Evolutionary conservation across 2,329 filamentous ascomycete species (phyloP), one percentile per base, ranked within the genome.

Genomic region (Colletotrichum zoysiae): DNA sequence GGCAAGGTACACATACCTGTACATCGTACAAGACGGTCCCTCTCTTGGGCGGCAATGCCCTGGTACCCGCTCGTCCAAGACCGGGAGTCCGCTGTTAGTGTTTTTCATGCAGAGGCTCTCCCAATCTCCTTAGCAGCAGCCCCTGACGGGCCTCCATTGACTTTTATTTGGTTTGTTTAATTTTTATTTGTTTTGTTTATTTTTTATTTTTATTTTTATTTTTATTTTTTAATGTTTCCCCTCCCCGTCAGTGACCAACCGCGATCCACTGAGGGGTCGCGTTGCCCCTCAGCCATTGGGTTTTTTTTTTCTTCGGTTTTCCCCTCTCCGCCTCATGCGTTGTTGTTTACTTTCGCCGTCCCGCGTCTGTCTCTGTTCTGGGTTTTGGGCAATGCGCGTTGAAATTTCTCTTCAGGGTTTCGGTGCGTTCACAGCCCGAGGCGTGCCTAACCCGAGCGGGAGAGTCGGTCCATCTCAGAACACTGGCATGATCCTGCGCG

Each of bases 81-180:
- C 69, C 16, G 30, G 69, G 69, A 68, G n/a, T 50, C 65, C 69
- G 69, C 38, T 64, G 69, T 53, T 59, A 59, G 57, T 30, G 60
- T 63, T 69, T 33, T 50, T 71, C 16, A 71, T 68, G 69, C 69
- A 38, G 23, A 30, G 16, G n/a, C 11, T 44, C 33, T 33, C 57
- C 51, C 23, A 69, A 63, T 42, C 23, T 53, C 11, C 26, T 63
- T 55, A n/a, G 46, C 65, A n/a, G 46, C 65, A 38, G 44, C 65
- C 56, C 56, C 20, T 42, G 57, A 50, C 38, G 55, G 55, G 48
- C 35, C 59, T 23, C 16, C 23, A 62, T 35, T 50, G 30, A 23
- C 46, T 38, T 46, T 61, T 50, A n/a, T n/a, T n/a, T n/a, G n/a
- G n/a, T n/a, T n/a, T n/a, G n/a, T n/a, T n/a, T n/a, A n/a, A n/a